Percentiles rank a stretch among this genome's conserved stretches.
Conservation (phyloP, 305 asterid genomes). For the Fraxinus dipetala region DNA sequence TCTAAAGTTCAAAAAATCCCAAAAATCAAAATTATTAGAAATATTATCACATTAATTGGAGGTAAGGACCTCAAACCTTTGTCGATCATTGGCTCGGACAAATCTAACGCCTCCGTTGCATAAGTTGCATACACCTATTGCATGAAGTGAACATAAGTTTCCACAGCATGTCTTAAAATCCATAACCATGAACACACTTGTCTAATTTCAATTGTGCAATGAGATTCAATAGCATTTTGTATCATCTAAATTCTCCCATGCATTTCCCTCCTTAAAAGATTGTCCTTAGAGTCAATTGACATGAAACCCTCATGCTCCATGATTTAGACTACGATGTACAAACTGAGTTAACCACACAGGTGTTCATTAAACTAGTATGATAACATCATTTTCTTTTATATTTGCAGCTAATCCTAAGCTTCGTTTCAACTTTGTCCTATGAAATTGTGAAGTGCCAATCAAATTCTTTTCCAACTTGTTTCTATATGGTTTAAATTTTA, state of each 20-base stretch:
- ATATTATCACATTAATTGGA: background rate
- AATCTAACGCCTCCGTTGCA: conserved; percentile 90
- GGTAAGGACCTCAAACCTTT: conserved; percentile 44
- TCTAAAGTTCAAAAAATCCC: background rate
- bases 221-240: background rate
- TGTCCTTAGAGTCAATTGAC: background rate
- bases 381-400: background rate
- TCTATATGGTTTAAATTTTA: background rate
- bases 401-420: background rate
- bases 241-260: background rate
- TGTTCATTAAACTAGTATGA: background rate
- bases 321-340: background rate
- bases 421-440: background rate
- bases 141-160: conserved; percentile 6
- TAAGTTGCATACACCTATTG: conserved; percentile 81
- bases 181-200: background rate
- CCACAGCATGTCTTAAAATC: background rate
- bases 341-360: background rate
- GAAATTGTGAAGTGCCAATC: background rate
- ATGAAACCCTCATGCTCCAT: background rate
- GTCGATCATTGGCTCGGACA: conserved; percentile 70
- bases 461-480: background rate
- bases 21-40: background rate
- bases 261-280: background rate
- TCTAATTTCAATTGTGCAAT: too few relatives aligned